These are phyloP conservation scores for Plenodomus biglobosus DNA, from an alignment of 2,329 filamentous ascomycete genomes.

Conservation along the genomic window DNA sequence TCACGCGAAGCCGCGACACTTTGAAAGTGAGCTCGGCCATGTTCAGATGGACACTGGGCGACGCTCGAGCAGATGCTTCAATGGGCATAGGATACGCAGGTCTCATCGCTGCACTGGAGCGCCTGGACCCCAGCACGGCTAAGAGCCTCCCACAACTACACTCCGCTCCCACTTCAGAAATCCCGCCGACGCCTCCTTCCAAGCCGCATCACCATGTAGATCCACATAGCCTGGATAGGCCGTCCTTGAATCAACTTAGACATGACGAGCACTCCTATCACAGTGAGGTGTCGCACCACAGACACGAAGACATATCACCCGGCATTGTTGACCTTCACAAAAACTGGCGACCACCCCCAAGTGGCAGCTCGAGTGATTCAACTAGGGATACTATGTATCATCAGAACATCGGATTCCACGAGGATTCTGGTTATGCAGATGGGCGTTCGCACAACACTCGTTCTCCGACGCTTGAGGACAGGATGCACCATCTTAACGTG, in stretches of 20 bases:
- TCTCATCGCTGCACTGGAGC: slow-evolving; percentile 64
- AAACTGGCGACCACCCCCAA: slow-evolving; percentile 34
- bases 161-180: slow-evolving; percentile 36
- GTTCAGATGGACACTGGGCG: slow-evolving; percentile 66
- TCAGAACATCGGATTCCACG: slow-evolving; percentile 21
- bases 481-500: slow-evolving; percentile 25
- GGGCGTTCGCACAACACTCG: slow-evolving; percentile 22
- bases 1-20: slow-evolving; percentile 62
- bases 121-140: slow-evolving; percentile 44
- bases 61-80: slow-evolving; percentile 59
- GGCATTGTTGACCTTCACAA: slow-evolving; percentile 30
- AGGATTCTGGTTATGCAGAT: slow-evolving; percentile 28
- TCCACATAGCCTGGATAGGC: slow-evolving; percentile 13
- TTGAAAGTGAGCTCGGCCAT: slow-evolving; percentile 65
- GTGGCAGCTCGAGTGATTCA: slow-evolving; percentile 31
- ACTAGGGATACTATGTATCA: slow-evolving; percentile 33
- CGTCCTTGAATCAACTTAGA: slow-evolving; percentile 24
- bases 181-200: slow-evolving; percentile 29
- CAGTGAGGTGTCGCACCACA: slow-evolving; percentile 13
- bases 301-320: slow-evolving; percentile 23
- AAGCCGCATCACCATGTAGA: slow-evolving; percentile 10
- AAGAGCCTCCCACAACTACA: slow-evolving; percentile 23
- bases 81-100: slow-evolving; percentile 69
- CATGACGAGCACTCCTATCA: slow-evolving; percentile 15
- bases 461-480: slow-evolving; percentile 29